phyloP scores from a whole-genome alignment of 2,329 filamentous ascomycete genomes.

The Simplicillium sp. region DNA sequence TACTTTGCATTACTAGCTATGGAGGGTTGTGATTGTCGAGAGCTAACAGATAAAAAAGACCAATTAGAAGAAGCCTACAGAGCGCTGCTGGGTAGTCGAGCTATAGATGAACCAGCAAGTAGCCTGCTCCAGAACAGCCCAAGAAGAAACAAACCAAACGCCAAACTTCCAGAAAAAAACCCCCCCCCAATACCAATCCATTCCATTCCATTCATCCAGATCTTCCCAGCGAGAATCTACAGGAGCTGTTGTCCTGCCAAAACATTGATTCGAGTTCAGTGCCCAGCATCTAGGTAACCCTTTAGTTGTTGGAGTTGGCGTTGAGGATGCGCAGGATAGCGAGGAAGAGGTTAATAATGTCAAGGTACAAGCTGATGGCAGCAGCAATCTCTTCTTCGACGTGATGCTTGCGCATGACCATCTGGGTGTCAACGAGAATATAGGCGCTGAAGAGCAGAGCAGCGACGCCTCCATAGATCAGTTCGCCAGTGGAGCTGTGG shows the following conservation, averaged over 20 bases:
- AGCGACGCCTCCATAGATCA: slow-evolving; percentile 72
- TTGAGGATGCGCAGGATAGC: slow-evolving; percentile 93
- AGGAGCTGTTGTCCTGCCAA: too few species aligned
- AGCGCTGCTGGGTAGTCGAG: too few species aligned
- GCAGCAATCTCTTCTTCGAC: slow-evolving; percentile 97
- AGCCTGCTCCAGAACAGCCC: too few species aligned
- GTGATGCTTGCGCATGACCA: slow-evolving; percentile 92
- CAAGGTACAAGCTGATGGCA: slow-evolving; percentile 87
- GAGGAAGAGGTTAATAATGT: slow-evolving; percentile 95
- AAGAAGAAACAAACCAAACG: neutral
- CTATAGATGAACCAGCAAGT: too few species aligned
- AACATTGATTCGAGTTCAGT: neutral
- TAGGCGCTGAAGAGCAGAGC: slow-evolving; percentile 91
- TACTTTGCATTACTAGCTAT: slow-evolving; percentile 5
- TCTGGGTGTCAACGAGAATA: slow-evolving; percentile 91
- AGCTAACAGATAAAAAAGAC: neutral
- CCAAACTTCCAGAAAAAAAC: slow-evolving; percentile 1
- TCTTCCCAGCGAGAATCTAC: too few species aligned
- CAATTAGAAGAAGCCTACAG: neutral
- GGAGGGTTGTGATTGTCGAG: neutral
- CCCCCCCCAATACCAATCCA: too few species aligned
- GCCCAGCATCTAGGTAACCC: neutral
- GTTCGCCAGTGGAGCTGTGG: slow-evolving; percentile 68
- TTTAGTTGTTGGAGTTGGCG: slow-evolving; percentile 86
- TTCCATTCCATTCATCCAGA: too few species aligned